A percentile compares a stretch with the other conserved stretches of the same genome.
Conservation (phyloP, 2,329 filamentous ascomycete genomes). For the Lasiodiplodia gonubiensis region DNA sequence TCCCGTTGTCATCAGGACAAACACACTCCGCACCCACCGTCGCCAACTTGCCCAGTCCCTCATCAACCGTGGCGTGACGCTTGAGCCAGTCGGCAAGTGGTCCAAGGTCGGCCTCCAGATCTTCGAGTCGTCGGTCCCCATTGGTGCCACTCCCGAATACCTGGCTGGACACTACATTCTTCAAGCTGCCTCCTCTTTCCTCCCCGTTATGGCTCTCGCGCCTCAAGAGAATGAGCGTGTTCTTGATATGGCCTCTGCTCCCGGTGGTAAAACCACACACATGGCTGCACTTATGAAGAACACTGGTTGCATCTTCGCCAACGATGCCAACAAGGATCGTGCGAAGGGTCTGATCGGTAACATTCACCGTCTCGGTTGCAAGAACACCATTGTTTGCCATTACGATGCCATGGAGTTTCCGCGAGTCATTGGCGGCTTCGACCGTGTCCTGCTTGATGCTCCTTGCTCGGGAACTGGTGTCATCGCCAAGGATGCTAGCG, state of each 20-base stretch:
- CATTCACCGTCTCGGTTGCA: slow-evolving; percentile 90
- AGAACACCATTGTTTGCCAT: slow-evolving; percentile 94
- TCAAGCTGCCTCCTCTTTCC: slow-evolving; percentile 93
- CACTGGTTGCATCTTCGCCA: slow-evolving; percentile 92
- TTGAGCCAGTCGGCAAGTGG: slow-evolving; percentile 98
- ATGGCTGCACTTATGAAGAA: slow-evolving; percentile 98
- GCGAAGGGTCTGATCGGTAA: slow-evolving; percentile 98
- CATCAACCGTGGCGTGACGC: slow-evolving; percentile 93
- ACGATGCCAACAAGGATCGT: slow-evolving; percentile 92
- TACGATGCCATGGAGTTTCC: slow-evolving; percentile 95
- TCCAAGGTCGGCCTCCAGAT: slow-evolving; percentile 96
- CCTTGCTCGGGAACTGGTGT: slow-evolving; percentile 97
- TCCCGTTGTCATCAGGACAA: slow-evolving; percentile 94
- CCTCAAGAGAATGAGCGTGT: slow-evolving; percentile 92
- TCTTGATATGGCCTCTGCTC: slow-evolving; percentile 93
- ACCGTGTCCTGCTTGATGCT: slow-evolving; percentile 90
- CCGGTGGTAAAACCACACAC: slow-evolving; percentile 95
- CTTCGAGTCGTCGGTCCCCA: slow-evolving; percentile 85
- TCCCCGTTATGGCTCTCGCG: slow-evolving; percentile 95
- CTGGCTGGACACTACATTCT: slow-evolving; percentile 97
- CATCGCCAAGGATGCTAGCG: slow-evolving; percentile 93
- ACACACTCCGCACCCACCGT: slow-evolving; percentile 81
- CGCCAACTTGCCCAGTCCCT: slow-evolving; percentile 87
- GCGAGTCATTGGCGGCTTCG: slow-evolving; percentile 92
- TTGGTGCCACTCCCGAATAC: slow-evolving; percentile 96